These are phyloP conservation scores for Neoascochyta sp. DNA, from an alignment of 2,329 filamentous ascomycete genomes.

Conservation along the genomic window DNA sequence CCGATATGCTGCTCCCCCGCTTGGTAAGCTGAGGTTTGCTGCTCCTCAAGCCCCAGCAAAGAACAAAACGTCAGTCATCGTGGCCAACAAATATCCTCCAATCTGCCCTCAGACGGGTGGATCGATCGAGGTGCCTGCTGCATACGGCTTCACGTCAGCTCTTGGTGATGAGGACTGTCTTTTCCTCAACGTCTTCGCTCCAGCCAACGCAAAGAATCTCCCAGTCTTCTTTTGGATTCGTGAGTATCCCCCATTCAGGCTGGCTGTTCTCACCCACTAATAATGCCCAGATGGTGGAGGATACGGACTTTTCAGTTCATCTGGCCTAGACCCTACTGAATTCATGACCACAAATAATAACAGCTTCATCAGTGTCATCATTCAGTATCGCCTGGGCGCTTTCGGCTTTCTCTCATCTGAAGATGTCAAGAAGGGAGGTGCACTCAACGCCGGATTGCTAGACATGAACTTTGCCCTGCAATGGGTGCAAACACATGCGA, in stretches of 20 bases:
- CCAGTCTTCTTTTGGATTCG: slow-evolving; percentile 56
- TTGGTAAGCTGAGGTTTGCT: slow-evolving; percentile 50
- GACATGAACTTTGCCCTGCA: slow-evolving; percentile 59
- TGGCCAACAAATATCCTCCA: slow-evolving; percentile 44
- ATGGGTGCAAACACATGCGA: slow-evolving; percentile 61
- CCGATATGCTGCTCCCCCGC: slow-evolving; percentile 53
- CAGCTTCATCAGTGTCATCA: slow-evolving; percentile 55
- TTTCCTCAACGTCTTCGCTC: slow-evolving; percentile 41
- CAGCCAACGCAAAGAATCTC: slow-evolving; percentile 44
- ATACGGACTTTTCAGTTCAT: slow-evolving; percentile 34
- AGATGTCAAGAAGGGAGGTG: slow-evolving; percentile 52
- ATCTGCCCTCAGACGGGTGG: slow-evolving; percentile 33
- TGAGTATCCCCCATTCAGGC: slow-evolving; percentile 27
- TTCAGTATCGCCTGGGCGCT: slow-evolving; percentile 61
- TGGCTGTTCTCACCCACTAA: too few species aligned
- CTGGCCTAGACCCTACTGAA: slow-evolving; percentile 29
- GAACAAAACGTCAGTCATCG: slow-evolving; percentile 41
- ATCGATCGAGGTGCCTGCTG: slow-evolving; percentile 21
- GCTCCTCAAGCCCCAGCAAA: slow-evolving; percentile 46
- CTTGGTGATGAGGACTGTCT: slow-evolving; percentile 42
- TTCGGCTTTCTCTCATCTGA: slow-evolving; percentile 62
- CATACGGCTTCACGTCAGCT: slow-evolving; percentile 30
- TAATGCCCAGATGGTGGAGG: slow-evolving; percentile 38
- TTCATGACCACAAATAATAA: slow-evolving; percentile 43
- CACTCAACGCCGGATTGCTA: slow-evolving; percentile 60